Evolutionary conservation across 495 filamentous ascomycete species (phyloP), one percentile per base, ranked within the genome.

Genomic region (Daldinia loculata): DNA sequence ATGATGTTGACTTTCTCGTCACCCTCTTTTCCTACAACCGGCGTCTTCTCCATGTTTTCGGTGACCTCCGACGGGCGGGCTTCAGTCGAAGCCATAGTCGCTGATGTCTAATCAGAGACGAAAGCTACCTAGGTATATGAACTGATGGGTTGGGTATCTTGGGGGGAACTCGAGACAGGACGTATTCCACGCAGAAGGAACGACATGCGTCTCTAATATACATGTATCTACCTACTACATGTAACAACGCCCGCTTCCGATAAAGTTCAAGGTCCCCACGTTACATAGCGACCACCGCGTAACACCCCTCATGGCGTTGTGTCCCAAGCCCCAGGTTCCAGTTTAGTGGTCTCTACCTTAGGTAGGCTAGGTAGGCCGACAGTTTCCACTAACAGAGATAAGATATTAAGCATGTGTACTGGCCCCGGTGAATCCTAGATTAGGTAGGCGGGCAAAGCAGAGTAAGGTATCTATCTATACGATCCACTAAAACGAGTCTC

Each of bases 81-180:
- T 55, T 74, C 58, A 19, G 70, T 71, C 58, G 73, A 77, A 53
- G 70, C 64, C 75, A 75, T 77, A 34, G 50, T 63, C 22, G 61
- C 39, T 43, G 41, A 45, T 66, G 56, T 66, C 61, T 62, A 45
- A 51, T 69, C 34, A 14, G 39, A 52, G 61, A 69, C 66, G 36
- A 62, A 39, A 61, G 34, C 56, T 56, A n/a, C n/a, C n/a, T n/a
- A n/a, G n/a, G n/a, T n/a, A 39, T 27, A 12, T 34, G 57, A 62
- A 61, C 56, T 52, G 66, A 69, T 45, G 22, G 65, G 7, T 45
- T 64, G 56, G 61, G 39, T 55, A 45, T 57, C 61, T 43, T 41
- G 30, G 39, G 29, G 41, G 48, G 11, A 17, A 24, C 7, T 24
- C 22, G 22, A 50, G 38, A 60, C 59, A 41, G 38, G 43, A 52